phyloP scores from a whole-genome alignment of 257 asterid species.

The Plantago elongata region DNA sequence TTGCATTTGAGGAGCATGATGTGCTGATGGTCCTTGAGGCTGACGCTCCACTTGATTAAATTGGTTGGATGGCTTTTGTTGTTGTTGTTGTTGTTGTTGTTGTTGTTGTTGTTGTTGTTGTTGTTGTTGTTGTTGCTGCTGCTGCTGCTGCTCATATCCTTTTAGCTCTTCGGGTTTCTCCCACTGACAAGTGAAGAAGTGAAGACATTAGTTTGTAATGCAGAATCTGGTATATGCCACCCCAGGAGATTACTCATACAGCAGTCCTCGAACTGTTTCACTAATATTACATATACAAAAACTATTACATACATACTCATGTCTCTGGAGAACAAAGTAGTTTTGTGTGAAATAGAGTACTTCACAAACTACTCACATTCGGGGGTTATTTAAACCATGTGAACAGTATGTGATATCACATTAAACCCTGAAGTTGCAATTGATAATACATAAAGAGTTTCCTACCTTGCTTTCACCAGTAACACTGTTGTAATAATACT shows the following conservation, averaged over 20 bases:
- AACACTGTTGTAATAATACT: conserved; percentile 71
- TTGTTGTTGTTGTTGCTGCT: conserved; percentile 48
- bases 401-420: background rate
- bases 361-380: background rate
- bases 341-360: background rate
- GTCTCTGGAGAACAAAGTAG: background rate
- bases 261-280: no score
- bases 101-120: conserved; percentile 57
- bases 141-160: conserved; percentile 54
- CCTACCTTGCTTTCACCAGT: conserved; percentile 96
- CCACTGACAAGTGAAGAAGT: conserved; percentile 52
- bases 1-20: conserved; percentile 56
- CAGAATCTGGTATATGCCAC: background rate
- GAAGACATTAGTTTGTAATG: conserved; percentile 8
- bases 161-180: conserved; percentile 84
- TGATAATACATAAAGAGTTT: background rate
- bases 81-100: conserved; percentile 50
- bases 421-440: background rate
- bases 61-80: conserved; percentile 47
- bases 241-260: no score
- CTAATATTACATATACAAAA: no score
- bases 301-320: no score
- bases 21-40: conserved; percentile 42
- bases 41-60: conserved; percentile 47
- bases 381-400: background rate